Evolutionary conservation across 805 yeast genomes (phyloP), one percentile per base, ranked within the genome.

Genomic region (Lipomyces yamanashiensis): DNA sequence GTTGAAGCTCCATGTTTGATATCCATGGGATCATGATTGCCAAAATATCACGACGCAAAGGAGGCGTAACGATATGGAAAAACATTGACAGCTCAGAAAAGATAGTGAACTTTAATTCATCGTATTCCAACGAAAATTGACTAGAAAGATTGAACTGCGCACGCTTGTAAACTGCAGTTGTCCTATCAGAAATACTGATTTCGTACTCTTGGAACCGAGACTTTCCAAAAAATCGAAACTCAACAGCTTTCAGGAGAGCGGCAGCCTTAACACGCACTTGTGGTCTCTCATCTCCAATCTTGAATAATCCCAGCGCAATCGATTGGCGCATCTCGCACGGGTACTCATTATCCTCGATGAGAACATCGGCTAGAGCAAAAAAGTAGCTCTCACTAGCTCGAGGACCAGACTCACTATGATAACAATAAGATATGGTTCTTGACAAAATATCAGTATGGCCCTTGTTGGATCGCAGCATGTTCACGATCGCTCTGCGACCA

Each of bases 21-120:
- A 92, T 85, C 98, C 98, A 95, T 0, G 99, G 98, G 9, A 90
- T 78, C 56, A 95, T 75, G 28, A 92, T 87, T 0, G 95, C 86
- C 61, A 93, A 77, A 12, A 93, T 82, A 73, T 92, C 97, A 62
- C 90, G 84, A 71, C 95, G 82, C 0, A 89, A 82, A 28, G 82
- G 82, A 57, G 80, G 79, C 45, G 81, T 78, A 57, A 87, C 87
- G 51, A 82, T 81, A 71, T 86, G 85, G 76, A 89, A 86, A 70
- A 85, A 81, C 81, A 84, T 80, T 3, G 95, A 84, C 75, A 89
- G 75, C 75, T 89, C 85, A 67, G 96, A 87, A 71, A 93, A 83
- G 74, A 90, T 79, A 63, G 80, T 78, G 72, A 81, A 81, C 62
- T 86, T 83, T 70, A 83, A 85, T 62, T 86, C 84, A n/a, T 90